Percentiles rank a stretch among this genome's conserved stretches.
These are phyloP conservation scores for Fusarium denticulatum DNA, from an alignment of 2,329 filamentous ascomycete genomes.

Conservation along the genomic window DNA sequence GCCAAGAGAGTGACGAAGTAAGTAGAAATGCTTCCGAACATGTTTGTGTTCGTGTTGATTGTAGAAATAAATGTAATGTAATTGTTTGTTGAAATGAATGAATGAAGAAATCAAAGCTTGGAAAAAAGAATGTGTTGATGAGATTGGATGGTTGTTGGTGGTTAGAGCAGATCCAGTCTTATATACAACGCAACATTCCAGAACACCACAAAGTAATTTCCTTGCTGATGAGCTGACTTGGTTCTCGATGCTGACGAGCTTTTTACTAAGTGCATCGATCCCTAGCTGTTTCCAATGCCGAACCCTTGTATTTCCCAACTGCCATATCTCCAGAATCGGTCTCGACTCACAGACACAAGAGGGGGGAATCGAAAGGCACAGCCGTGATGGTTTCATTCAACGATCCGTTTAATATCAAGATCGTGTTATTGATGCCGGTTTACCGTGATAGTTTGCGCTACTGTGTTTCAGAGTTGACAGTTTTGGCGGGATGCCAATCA, in stretches of 20 bases:
- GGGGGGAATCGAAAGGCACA: not conserved
- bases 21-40: not conserved
- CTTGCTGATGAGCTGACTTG: not conserved
- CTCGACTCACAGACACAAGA: not conserved
- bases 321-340: not conserved
- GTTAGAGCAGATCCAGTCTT: not conserved
- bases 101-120: not conserved
- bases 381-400: not conserved
- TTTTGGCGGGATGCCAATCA: not conserved
- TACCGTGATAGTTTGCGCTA: constrained; percentile 1
- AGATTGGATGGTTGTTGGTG: not conserved
- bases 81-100: not conserved
- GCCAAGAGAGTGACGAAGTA: constrained; percentile 9
- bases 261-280: not conserved
- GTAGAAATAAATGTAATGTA: not conserved
- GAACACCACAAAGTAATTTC: not conserved
- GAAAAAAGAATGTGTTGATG: constrained; percentile 15
- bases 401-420: not conserved
- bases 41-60: not conserved
- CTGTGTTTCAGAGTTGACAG: not conserved
- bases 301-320: not conserved
- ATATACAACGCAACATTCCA: not conserved
- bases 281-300: not conserved
- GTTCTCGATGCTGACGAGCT: not conserved
- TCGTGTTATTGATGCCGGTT: constrained; percentile 1